phyloP scores from a whole-genome alignment of 139 green algal genomes.

The Pseudopediastrum boryanum region DNA sequence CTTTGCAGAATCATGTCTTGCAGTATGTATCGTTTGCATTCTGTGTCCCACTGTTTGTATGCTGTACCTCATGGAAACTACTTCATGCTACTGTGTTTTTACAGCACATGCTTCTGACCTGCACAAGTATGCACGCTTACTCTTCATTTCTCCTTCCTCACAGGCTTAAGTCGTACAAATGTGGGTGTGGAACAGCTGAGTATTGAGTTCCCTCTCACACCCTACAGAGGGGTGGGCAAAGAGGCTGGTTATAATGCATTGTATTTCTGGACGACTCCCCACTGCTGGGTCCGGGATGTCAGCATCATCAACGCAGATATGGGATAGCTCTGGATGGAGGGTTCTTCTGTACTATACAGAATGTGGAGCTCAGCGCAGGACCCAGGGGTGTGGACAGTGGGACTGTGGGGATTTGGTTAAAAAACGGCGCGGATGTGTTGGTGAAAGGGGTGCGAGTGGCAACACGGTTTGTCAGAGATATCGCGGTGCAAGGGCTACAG shows the following conservation, averaged over 20 bases:
- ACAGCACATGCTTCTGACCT: too few relatives aligned
- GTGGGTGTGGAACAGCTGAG: conserved; percentile 23
- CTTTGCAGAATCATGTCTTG: too few relatives aligned
- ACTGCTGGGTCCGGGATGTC: conserved; percentile 39
- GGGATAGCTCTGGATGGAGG: conserved; percentile 22
- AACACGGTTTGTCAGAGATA: conserved; percentile 16
- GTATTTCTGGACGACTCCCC: conserved; percentile 26
- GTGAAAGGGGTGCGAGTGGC: conserved; percentile 17
- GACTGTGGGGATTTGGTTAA: conserved; percentile 25
- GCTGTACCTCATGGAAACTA: too few relatives aligned
- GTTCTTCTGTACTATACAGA: conserved; percentile 25
- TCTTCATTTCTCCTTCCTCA: too few relatives aligned
- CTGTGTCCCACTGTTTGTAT: too few relatives aligned
- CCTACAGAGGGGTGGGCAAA: conserved; percentile 19
- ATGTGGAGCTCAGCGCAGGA: conserved; percentile 26
- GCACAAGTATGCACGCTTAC: too few relatives aligned
- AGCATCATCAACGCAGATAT: conserved; percentile 36
- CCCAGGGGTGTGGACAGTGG: conserved; percentile 19
- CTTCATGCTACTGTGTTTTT: too few relatives aligned
- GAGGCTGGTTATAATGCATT: conserved; percentile 35
- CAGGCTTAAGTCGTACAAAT: too few relatives aligned
- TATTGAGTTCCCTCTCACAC: conserved; percentile 26
- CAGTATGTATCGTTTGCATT: too few relatives aligned
- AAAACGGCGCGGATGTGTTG: conserved; percentile 35
- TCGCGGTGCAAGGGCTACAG: conserved; percentile 33